These are phyloP conservation scores for Monosporascus sp. DNA, from an alignment of 2,329 filamentous ascomycete genomes.

Conservation along the genomic window DNA sequence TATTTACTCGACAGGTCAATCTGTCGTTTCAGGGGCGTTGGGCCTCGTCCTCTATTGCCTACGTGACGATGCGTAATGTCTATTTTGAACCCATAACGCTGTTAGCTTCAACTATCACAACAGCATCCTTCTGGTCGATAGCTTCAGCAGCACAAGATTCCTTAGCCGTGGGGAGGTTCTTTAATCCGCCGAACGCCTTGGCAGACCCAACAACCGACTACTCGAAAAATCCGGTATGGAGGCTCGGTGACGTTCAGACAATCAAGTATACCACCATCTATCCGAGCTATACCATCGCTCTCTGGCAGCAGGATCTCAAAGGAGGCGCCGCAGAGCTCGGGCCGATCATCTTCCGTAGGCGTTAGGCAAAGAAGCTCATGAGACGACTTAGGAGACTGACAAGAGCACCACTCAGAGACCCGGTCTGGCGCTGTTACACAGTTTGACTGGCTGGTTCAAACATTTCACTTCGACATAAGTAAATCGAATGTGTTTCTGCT, in stretches of 20 bases:
- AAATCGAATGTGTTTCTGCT: conserved; percentile 9
- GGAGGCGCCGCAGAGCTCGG: conserved; percentile 7
- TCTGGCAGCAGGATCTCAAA: conserved; percentile 16
- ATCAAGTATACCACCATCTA: conserved; percentile 17
- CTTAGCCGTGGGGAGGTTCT: conserved; percentile 7
- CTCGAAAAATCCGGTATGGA: conserved; percentile 6
- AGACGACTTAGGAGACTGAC: neutral
- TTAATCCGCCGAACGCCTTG: conserved; percentile 5
- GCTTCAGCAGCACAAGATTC: too few relatives aligned
- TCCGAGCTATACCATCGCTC: conserved; percentile 17
- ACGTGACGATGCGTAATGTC: too few relatives aligned
- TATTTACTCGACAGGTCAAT: too few relatives aligned
- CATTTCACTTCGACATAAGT: conserved; percentile 8
- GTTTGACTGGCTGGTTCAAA: conserved; percentile 13
- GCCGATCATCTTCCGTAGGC: conserved; percentile 11
- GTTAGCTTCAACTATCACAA: too few relatives aligned
- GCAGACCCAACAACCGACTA: conserved; percentile 1
- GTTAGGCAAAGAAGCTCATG: too few relatives aligned
- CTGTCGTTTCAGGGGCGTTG: too few relatives aligned
- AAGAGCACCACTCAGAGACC: neutral
- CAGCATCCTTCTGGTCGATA: too few relatives aligned
- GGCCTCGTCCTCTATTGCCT: too few relatives aligned
- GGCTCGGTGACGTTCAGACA: conserved; percentile 6
- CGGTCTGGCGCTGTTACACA: conserved; percentile 8
- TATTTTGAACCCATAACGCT: too few relatives aligned